These are phyloP conservation scores for Serendipita sp. DNA, from an alignment of 768 basidiomycete species.

Conservation along the genomic window DNA sequence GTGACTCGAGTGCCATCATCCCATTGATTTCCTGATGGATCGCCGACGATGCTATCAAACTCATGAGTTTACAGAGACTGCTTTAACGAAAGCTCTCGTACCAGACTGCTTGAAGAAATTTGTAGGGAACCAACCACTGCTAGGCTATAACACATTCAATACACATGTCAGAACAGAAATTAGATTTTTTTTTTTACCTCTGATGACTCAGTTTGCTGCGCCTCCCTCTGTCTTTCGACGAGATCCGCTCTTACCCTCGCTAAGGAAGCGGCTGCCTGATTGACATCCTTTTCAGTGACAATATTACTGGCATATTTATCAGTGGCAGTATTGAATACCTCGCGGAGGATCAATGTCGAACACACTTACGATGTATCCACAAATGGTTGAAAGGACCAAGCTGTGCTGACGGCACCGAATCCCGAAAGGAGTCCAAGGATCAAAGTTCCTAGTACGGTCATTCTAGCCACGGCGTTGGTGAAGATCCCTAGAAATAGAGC, in stretches of 20 bases:
- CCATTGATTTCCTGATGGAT: constrained; percentile 43
- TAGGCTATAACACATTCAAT: neutral
- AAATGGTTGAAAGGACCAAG: constrained; percentile 31
- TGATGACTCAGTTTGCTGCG: constrained; percentile 4
- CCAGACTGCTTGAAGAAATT: constrained; percentile 3
- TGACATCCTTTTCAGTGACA: constrained; percentile 12
- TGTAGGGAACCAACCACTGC: neutral
- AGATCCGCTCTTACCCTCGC: constrained; percentile 12
- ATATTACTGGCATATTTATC: neutral
- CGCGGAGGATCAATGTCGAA: too few relatives aligned
- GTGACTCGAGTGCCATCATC: constrained; percentile 46
- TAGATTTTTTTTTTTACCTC: neutral
- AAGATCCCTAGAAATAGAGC: constrained; percentile 22
- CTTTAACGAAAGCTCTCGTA: neutral
- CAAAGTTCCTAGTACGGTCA: constrained; percentile 59
- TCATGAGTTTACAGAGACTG: neutral
- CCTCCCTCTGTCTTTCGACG: constrained; percentile 9
- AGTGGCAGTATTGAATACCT: neutral
- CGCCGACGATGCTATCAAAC: neutral
- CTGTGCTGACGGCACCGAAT: constrained; percentile 53
- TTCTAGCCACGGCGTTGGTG: constrained; percentile 37
- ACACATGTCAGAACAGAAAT: neutral
- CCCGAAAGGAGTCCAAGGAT: constrained; percentile 70
- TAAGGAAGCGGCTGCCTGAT: constrained; percentile 11
- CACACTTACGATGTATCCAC: neutral